phyloP scores from a whole-genome alignment of 2,329 filamentous ascomycete species.

The Talaromyces pinophilus region DNA sequence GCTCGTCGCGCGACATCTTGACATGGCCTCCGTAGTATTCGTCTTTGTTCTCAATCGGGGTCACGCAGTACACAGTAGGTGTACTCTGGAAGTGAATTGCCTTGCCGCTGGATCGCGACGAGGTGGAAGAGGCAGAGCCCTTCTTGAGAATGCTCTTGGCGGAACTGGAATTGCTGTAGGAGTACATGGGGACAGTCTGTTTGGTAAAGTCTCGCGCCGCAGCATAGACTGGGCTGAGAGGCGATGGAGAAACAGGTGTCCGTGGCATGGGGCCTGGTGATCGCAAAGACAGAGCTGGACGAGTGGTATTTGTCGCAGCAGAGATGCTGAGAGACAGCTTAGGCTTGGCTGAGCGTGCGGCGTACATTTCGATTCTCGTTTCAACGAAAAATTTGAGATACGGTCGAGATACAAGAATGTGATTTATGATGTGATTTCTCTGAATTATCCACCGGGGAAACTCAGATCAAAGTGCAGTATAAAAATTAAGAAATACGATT shows the following conservation, averaged over 20 bases:
- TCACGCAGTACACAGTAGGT: slow-evolving; percentile 50
- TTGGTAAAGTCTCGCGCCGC: slow-evolving; percentile 36
- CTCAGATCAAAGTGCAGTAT: slow-evolving; percentile 16
- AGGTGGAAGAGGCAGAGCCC: slow-evolving; percentile 27
- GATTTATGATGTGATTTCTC: slow-evolving; percentile 25
- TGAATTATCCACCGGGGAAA: slow-evolving; percentile 20
- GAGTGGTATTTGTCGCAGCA: slow-evolving; percentile 36
- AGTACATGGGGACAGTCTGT: slow-evolving; percentile 41
- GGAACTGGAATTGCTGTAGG: slow-evolving; percentile 48
- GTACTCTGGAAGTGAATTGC: slow-evolving; percentile 48
- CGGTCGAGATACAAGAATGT: slow-evolving; percentile 14
- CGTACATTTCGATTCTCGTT: slow-evolving; percentile 37
- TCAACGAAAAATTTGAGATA: neutral
- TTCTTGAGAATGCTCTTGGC: slow-evolving; percentile 54
- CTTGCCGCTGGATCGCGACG: slow-evolving; percentile 32
- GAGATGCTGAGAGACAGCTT: slow-evolving; percentile 52
- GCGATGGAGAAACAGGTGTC: slow-evolving; percentile 48
- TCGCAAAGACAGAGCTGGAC: slow-evolving; percentile 46
- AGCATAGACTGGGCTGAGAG: slow-evolving; percentile 43
- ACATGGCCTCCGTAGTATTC: slow-evolving; percentile 52
- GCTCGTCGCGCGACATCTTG: slow-evolving; percentile 50
- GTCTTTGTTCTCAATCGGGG: slow-evolving; percentile 51
- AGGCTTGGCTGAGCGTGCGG: slow-evolving; percentile 45
- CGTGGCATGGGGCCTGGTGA: slow-evolving; percentile 45
- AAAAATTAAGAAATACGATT: slow-evolving; percentile 28